Evolutionary conservation across 331 rosid genomes (phyloP).

Genomic region (Quercus phellos): DNA sequence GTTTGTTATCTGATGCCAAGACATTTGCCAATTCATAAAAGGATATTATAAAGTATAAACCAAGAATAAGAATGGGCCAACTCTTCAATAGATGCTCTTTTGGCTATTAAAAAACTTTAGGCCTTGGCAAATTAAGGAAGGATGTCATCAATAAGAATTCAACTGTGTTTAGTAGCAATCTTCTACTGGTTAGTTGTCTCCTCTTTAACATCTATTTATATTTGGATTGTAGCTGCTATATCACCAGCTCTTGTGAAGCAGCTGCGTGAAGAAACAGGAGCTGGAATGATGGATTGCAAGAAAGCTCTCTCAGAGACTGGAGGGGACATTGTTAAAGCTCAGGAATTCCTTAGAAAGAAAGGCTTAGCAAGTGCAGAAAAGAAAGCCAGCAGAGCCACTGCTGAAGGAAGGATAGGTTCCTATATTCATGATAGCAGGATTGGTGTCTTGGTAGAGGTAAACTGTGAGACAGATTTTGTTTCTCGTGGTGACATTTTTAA

Average conservation of each 20-base stretch:
- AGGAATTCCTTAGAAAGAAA: conserved; percentile 74
- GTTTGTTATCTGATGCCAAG: not conserved
- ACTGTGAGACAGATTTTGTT: conserved; percentile 95
- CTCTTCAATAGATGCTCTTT: not conserved
- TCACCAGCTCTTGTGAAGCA: conserved; percentile 87
- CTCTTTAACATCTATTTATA: conserved; percentile 2
- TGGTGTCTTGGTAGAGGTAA: conserved; percentile 76
- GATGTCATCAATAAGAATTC: not conserved
- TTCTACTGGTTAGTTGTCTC: conserved; percentile 4
- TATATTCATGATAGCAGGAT: conserved; percentile 87
- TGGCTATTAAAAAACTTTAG: conserved; percentile 12
- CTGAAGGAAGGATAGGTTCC: conserved; percentile 87
- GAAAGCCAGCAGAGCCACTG: conserved; percentile 80
- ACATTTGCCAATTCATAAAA: not conserved
- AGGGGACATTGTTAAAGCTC: conserved; percentile 78
- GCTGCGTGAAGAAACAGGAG: conserved; percentile 91
- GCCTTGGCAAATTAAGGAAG: not conserved
- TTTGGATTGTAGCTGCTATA: conserved; percentile 54
- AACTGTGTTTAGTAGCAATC: not conserved
- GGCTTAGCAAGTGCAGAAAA: conserved; percentile 92
- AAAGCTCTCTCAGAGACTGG: conserved; percentile 68
- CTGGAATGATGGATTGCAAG: conserved; percentile 99
- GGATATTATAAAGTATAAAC: conserved; percentile 21
- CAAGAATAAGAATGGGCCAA: not conserved
- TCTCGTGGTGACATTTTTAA: conserved; percentile 83